Conservation (phyloP, 2,329 filamentous ascomycete species). For the Colletotrichum sidae region DNA sequence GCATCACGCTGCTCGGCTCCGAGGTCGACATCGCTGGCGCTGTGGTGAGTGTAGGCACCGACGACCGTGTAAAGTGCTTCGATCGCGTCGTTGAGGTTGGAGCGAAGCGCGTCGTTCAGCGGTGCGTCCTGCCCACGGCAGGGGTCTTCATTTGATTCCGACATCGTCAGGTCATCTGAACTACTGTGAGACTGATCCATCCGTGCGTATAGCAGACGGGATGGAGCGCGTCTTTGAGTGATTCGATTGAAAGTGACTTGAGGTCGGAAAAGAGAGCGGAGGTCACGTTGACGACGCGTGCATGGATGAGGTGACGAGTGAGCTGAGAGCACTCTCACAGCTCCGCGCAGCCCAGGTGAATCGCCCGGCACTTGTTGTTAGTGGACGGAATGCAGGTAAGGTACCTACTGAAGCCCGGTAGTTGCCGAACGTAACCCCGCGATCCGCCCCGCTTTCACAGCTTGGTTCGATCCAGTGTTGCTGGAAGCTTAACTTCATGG, state of each 20-base stretch:
- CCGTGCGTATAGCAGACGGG: background rate
- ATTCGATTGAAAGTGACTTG: background rate
- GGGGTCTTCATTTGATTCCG: slow-evolving; percentile 17
- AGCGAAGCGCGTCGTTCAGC: slow-evolving; percentile 17
- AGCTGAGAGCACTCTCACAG: too few species aligned
- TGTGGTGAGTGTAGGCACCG: slow-evolving; percentile 9
- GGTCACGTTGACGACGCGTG: slow-evolving; percentile 5
- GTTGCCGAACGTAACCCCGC: slow-evolving; percentile 13
- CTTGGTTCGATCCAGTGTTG: slow-evolving; percentile 5
- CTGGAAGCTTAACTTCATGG: too few species aligned
- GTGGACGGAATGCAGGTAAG: too few species aligned
- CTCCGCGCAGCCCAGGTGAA: too few species aligned
- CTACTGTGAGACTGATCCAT: background rate
- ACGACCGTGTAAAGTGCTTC: slow-evolving; percentile 28
- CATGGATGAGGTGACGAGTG: background rate
- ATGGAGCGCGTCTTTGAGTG: background rate
- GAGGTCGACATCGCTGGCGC: background rate
- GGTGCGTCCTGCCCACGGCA: slow-evolving; percentile 18
- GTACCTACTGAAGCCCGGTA: too few species aligned
- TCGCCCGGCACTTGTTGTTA: too few species aligned
- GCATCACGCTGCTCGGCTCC: background rate
- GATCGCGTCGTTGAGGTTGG: slow-evolving; percentile 17
- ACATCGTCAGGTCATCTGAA: slow-evolving; percentile 20
- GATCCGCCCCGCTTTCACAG: slow-evolving; percentile 21
- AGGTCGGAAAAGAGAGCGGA: background rate